phyloP scores from a whole-genome alignment of 1,284 basidiomycete genomes.

The Phellinidium pouzarii region DNA sequence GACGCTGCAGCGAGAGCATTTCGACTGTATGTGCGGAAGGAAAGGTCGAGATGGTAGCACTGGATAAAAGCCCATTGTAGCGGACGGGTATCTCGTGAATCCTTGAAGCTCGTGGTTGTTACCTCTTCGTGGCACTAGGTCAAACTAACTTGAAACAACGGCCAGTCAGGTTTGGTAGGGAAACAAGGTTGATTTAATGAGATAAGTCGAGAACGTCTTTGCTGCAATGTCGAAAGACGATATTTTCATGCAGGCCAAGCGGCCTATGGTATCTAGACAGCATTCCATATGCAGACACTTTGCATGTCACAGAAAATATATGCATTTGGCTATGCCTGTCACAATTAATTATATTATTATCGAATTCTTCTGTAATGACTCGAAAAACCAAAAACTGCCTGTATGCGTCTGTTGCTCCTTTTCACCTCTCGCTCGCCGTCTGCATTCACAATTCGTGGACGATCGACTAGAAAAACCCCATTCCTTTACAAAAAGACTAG shows the following conservation, averaged over 20 bases:
- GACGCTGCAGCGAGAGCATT: constrained; percentile 55
- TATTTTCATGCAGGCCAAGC: too few relatives aligned
- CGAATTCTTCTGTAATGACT: background rate
- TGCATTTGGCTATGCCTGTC: background rate
- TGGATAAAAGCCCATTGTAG: constrained; percentile 23
- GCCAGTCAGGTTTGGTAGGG: too few relatives aligned
- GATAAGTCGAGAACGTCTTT: background rate
- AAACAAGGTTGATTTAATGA: too few relatives aligned
- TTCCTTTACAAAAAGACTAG: background rate
- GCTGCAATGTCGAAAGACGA: background rate
- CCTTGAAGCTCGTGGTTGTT: background rate
- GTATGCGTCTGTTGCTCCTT: constrained; percentile 2
- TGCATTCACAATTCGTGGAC: background rate
- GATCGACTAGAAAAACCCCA: background rate
- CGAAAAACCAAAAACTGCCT: constrained; percentile 6
- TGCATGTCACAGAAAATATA: background rate
- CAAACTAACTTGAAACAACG: too few relatives aligned
- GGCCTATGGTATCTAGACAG: too few relatives aligned
- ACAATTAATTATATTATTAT: background rate
- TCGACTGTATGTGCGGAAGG: constrained; percentile 55
- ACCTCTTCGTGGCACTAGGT: too few relatives aligned
- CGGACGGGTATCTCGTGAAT: background rate
- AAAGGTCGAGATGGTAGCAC: constrained; percentile 53
- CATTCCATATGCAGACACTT: background rate
- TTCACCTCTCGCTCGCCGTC: background rate